Evolutionary conservation across 345 rosid genomes (phyloP).

Genomic region (Eucalyptus erythrocorys): DNA sequence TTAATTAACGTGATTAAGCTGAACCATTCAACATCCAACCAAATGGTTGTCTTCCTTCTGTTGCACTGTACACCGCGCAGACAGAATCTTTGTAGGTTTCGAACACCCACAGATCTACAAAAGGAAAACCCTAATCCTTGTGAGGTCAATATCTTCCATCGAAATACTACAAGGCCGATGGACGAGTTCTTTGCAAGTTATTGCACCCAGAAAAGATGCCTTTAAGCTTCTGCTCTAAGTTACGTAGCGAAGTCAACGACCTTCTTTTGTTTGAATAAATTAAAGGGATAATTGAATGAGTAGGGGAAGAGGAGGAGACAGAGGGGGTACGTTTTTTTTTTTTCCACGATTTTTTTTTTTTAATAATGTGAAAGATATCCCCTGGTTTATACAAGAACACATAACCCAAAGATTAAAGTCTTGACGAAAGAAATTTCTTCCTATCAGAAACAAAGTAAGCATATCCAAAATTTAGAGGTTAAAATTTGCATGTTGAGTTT

Average conservation of each 20-base stretch:
- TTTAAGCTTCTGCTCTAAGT: not conserved
- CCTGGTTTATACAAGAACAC: not conserved
- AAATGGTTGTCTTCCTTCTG: not conserved
- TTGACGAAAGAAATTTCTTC: not conserved
- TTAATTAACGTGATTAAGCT: not conserved
- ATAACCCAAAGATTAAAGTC: not conserved
- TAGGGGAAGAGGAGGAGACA: not conserved
- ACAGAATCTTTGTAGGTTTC: not conserved
- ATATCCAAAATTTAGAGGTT: not conserved
- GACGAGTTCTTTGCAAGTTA: not conserved
- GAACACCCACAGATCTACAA: not conserved
- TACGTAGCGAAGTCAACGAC: not conserved
- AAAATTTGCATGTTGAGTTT: not conserved
- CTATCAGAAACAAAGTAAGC: not conserved
- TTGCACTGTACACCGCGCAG: not conserved
- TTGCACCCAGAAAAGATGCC: not conserved
- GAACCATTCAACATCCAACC: not conserved
- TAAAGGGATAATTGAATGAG: not conserved
- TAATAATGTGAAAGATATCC: not conserved
- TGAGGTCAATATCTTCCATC: not conserved
- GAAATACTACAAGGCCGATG: not conserved
- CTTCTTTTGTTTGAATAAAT: not conserved
- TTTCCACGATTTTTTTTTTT: not conserved
- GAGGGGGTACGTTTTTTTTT: not conserved
- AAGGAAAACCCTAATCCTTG: not conserved